Conservation (phyloP, 306 rosid species). For the Gillenia trifoliata region DNA sequence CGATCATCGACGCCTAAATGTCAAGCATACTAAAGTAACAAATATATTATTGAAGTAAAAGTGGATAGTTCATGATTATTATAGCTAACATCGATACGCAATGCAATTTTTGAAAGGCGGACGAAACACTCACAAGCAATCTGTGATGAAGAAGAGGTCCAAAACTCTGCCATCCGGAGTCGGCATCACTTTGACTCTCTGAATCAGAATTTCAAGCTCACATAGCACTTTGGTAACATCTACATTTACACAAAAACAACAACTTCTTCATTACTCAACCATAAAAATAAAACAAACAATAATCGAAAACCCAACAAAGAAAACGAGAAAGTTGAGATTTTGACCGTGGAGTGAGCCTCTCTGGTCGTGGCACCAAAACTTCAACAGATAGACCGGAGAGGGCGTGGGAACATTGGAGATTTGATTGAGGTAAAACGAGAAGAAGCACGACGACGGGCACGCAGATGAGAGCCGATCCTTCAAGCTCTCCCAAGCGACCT, state of each 20-base stretch:
- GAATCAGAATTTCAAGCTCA: constrained; percentile 71
- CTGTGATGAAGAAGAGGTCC: constrained; percentile 75
- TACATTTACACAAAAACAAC: constrained; percentile 15
- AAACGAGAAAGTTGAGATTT: background rate
- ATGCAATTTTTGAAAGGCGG: background rate
- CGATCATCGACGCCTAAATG: background rate
- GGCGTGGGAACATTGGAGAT: constrained; percentile 35
- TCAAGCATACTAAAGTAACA: background rate
- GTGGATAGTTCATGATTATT: background rate
- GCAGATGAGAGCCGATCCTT: constrained; percentile 49
- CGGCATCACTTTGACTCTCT: constrained; percentile 83
- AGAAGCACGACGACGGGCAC: constrained; percentile 60
- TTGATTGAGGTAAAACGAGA: constrained; percentile 41
- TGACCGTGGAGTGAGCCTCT: constrained; percentile 77
- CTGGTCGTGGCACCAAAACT: constrained; percentile 62
- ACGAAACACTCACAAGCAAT: constrained; percentile 56
- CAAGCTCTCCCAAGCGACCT: constrained; percentile 73
- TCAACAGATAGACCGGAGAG: constrained; percentile 49
- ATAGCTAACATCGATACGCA: background rate
- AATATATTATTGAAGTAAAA: background rate
- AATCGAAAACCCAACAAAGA: background rate
- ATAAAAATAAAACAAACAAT: background rate
- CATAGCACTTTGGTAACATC: constrained; percentile 73
- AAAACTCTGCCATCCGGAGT: constrained; percentile 87
- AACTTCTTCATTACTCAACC: constrained; percentile 1